Evolutionary conservation across 331 rosid species (phyloP).

Genomic region (Malus hybrid): DNA sequence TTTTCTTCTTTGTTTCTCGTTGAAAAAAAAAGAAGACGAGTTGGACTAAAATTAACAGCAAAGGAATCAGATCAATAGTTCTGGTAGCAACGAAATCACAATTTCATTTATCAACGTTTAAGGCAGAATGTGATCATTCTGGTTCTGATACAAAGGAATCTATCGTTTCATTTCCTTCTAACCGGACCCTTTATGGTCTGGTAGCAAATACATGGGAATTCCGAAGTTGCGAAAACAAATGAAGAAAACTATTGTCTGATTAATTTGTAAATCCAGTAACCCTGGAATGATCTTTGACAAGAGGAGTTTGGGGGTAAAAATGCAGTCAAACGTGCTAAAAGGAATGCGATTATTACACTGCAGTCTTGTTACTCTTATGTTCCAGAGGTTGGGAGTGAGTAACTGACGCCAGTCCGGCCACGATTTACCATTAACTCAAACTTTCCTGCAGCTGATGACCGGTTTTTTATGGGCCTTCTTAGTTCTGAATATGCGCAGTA

Average conservation of each 20-base stretch:
- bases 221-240: background rate
- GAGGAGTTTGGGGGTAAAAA: background rate
- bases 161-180: background rate
- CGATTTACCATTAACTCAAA: slow-evolving; percentile 31
- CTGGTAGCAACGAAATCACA: background rate
- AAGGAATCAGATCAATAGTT: background rate
- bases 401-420: slow-evolving; percentile 39
- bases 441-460: slow-evolving; percentile 33
- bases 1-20: background rate
- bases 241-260: background rate
- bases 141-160: background rate
- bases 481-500: slow-evolving; percentile 72
- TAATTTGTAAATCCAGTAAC: background rate
- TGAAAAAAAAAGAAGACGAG: background rate
- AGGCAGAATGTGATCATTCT: background rate
- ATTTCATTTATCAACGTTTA: background rate
- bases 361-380: background rate
- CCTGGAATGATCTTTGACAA: background rate
- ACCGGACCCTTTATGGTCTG: background rate
- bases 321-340: background rate
- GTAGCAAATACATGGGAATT: background rate
- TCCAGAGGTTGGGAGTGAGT: background rate
- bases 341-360: background rate
- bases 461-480: slow-evolving; percentile 43
- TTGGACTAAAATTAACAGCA: background rate